phyloP scores from a whole-genome alignment of 352 stramenopile genomes.

The Phytopythium ostracodes region DNA sequence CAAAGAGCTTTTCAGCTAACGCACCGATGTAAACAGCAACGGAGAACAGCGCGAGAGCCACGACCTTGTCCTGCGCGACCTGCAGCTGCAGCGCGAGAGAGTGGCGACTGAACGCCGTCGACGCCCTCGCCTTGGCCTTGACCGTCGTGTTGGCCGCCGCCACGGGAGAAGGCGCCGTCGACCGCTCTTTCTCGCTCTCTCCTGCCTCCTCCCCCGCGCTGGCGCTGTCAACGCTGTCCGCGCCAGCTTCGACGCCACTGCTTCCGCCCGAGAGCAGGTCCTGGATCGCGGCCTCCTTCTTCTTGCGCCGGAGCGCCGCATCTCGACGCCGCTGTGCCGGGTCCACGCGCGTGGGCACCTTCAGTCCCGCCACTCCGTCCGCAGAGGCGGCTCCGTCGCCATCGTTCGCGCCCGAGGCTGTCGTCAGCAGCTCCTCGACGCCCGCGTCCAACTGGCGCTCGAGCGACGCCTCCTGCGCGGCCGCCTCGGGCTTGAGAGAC shows the following conservation, averaged over 20 bases:
- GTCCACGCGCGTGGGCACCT: slow-evolving; percentile 49
- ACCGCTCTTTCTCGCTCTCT: background rate
- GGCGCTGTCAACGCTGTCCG: background rate
- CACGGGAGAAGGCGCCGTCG: background rate
- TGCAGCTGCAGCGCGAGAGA: slow-evolving; percentile 45
- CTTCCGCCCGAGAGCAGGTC: slow-evolving; percentile 31
- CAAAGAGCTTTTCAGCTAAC: too few relatives aligned
- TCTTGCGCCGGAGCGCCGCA: slow-evolving; percentile 47
- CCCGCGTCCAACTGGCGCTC: slow-evolving; percentile 39
- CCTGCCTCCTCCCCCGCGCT: slow-evolving; percentile 5
- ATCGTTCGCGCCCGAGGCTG: slow-evolving; percentile 3
- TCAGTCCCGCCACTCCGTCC: slow-evolving; percentile 14
- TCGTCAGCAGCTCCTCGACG: slow-evolving; percentile 36
- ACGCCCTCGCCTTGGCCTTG: slow-evolving; percentile 6
- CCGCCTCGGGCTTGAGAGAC: slow-evolving; percentile 36
- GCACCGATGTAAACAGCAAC: slow-evolving; percentile 45
- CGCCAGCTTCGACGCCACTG: background rate
- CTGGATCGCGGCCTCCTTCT: slow-evolving; percentile 55
- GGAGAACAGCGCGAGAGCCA: slow-evolving; percentile 47
- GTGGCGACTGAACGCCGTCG: slow-evolving; percentile 49
- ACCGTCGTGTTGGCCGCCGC: slow-evolving; percentile 1
- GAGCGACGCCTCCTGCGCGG: slow-evolving; percentile 18
- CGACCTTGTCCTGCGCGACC: slow-evolving; percentile 50
- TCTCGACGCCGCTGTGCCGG: slow-evolving; percentile 66
- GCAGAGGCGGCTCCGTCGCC: background rate